A percentile compares a stretch with the other conserved stretches of the same genome.
These are phyloP conservation scores for Psilocybe subaeruginosa DNA, from an alignment of 768 basidiomycete species.

Conservation along the genomic window DNA sequence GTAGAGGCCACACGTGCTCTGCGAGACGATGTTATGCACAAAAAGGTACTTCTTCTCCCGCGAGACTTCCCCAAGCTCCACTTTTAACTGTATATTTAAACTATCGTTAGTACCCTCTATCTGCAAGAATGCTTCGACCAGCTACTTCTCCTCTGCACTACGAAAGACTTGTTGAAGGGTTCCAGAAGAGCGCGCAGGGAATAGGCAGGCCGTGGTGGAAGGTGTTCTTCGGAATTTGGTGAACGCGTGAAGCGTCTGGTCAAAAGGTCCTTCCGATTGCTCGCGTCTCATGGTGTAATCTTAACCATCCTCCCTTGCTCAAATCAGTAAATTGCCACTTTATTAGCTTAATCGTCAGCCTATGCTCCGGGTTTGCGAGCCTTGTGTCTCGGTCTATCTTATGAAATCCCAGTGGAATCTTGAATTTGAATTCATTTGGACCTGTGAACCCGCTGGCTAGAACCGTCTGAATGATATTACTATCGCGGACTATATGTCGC, in stretches of 20 bases:
- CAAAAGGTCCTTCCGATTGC: conserved; percentile 13
- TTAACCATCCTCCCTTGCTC: neutral
- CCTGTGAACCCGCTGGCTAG: neutral
- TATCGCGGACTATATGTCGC: neutral
- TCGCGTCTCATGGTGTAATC: neutral
- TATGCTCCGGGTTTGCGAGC: neutral
- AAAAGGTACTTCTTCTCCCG: conserved; percentile 54
- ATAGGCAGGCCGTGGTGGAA: conserved; percentile 86
- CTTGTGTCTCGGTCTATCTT: neutral
- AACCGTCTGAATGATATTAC: neutral
- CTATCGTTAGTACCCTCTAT: conserved; percentile 60
- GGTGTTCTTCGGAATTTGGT: conserved; percentile 79
- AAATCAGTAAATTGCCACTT: neutral
- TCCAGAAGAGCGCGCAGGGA: conserved; percentile 77
- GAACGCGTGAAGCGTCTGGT: conserved; percentile 14
- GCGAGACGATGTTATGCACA: conserved; percentile 54
- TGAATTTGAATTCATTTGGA: neutral
- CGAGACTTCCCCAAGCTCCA: conserved; percentile 23
- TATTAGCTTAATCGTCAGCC: neutral
- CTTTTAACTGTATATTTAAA: conserved; percentile 14
- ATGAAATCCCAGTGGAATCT: conserved; percentile 6
- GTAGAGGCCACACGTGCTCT: conserved; percentile 64
- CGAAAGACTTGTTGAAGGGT: conserved; percentile 69
- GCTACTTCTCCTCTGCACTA: conserved; percentile 77
- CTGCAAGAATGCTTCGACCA: conserved; percentile 65